Evolutionary conservation across 75 land plant genomes (phyloP).

Genomic region (Adiantum capillusveneris): DNA sequence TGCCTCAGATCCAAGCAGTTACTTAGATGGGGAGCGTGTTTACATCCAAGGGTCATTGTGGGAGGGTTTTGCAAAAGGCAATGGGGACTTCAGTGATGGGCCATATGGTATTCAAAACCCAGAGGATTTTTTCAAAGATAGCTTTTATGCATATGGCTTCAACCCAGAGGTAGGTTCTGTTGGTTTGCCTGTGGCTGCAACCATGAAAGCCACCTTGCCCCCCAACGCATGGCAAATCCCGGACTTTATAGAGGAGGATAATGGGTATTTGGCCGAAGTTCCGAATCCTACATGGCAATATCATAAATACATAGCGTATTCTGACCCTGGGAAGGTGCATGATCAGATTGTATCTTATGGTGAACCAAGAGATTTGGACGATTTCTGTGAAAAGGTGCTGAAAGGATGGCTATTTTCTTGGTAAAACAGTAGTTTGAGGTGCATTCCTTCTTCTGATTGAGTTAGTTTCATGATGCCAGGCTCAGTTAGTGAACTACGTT

Average conservation of each 20-base stretch:
- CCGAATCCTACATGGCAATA: constrained; percentile 87
- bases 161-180: constrained; percentile 96
- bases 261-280: constrained; percentile 60
- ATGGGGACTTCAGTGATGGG: constrained; percentile 82
- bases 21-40: constrained; percentile 80
- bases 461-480: too few relatives aligned
- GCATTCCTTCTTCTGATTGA: too few relatives aligned
- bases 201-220: constrained; percentile 89
- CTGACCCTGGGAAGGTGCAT: constrained; percentile 73
- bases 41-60: constrained; percentile 91
- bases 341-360: constrained; percentile 79
- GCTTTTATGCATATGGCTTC: constrained; percentile 77
- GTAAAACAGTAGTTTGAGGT: too few relatives aligned
- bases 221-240: constrained; percentile 84
- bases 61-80: constrained; percentile 95
- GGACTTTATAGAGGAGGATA: constrained; percentile 30
- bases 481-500: constrained; percentile 86
- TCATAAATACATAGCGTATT: constrained; percentile 92
- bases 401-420: too few relatives aligned
- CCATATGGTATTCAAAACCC: constrained; percentile 90
- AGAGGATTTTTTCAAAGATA: constrained; percentile 71
- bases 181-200: constrained; percentile 89
- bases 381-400: constrained; percentile 94
- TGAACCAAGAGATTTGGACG: constrained; percentile 61
- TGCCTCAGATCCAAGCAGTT: constrained; percentile 57